Conservation (phyloP, 148 eudicot species). For the Nepenthes gracilis region DNA sequence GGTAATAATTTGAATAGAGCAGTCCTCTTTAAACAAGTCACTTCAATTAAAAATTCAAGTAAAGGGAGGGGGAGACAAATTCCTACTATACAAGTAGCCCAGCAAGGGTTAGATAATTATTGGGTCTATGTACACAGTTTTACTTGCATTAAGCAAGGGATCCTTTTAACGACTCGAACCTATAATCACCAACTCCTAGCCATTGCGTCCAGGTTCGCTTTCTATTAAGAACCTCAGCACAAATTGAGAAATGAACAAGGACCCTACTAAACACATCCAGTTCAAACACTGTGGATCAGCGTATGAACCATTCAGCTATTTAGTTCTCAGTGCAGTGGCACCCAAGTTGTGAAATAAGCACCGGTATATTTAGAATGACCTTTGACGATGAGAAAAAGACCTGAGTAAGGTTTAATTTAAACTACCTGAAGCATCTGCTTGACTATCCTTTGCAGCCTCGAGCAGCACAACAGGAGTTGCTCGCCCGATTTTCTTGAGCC, state of each 20-base stretch:
- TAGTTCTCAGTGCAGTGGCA: background rate
- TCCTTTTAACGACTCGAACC: too few species aligned
- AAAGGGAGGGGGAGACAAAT: too few species aligned
- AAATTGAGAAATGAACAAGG: background rate
- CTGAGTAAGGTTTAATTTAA: background rate
- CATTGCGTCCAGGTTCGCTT: too few species aligned
- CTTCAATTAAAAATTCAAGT: too few species aligned
- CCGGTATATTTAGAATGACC: background rate
- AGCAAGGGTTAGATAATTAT: too few species aligned
- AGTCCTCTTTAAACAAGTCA: too few species aligned
- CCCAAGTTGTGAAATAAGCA: background rate
- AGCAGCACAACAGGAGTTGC: constrained; percentile 83
- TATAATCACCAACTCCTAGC: too few species aligned
- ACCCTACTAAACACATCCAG: background rate
- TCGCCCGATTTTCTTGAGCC: constrained; percentile 41
- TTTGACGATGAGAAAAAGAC: background rate
- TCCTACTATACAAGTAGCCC: too few species aligned
- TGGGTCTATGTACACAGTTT: too few species aligned
- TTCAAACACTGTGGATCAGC: background rate
- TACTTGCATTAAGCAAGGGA: too few species aligned
- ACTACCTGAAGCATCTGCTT: background rate
- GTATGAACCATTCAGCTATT: background rate
- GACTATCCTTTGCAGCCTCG: constrained; percentile 12
- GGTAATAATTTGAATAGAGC: too few species aligned
- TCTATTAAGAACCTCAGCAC: background rate